A percentile compares a stretch with the other conserved stretches of the same genome.
These are phyloP conservation scores for Telfairia occidentalis DNA, from an alignment of 331 rosid species.

Conservation along the genomic window DNA sequence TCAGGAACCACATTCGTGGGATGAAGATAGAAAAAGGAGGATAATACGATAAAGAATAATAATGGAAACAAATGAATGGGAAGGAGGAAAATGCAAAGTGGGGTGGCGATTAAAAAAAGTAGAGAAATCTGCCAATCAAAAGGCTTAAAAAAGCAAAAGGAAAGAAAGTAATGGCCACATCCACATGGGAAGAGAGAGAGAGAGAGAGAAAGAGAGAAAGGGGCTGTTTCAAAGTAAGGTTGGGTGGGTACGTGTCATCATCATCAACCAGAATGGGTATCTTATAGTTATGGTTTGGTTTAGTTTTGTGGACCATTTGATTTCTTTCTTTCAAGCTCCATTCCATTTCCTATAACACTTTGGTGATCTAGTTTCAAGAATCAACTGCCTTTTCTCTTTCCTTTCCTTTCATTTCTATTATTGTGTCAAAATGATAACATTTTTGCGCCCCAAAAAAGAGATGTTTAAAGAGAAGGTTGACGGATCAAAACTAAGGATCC, in stretches of 20 bases:
- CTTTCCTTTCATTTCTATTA: neutral
- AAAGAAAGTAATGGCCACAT: conserved; percentile 11
- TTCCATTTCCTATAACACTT: neutral
- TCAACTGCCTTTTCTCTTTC: neutral
- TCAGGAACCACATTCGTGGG: neutral
- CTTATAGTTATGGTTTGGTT: neutral
- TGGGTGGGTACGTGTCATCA: conserved; percentile 5
- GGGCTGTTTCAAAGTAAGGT: neutral
- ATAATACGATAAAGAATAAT: neutral
- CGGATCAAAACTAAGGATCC: neutral
- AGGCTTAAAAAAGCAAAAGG: neutral
- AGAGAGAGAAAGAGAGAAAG: neutral
- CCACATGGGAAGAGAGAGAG: conserved; percentile 11
- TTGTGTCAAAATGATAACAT: neutral
- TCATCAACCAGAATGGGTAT: neutral
- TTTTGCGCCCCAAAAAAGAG: neutral
- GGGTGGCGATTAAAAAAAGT: neutral
- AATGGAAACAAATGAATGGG: neutral
- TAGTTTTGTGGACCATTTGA: neutral
- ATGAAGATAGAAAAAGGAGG: neutral
- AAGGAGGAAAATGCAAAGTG: neutral
- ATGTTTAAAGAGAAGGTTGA: neutral
- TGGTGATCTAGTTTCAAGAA: neutral
- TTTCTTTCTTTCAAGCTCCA: neutral
- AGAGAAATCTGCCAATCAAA: neutral